Base-by-base conservation (phyloP, 768 basidiomycete species). In the Macrocybe gigantea region DNA sequence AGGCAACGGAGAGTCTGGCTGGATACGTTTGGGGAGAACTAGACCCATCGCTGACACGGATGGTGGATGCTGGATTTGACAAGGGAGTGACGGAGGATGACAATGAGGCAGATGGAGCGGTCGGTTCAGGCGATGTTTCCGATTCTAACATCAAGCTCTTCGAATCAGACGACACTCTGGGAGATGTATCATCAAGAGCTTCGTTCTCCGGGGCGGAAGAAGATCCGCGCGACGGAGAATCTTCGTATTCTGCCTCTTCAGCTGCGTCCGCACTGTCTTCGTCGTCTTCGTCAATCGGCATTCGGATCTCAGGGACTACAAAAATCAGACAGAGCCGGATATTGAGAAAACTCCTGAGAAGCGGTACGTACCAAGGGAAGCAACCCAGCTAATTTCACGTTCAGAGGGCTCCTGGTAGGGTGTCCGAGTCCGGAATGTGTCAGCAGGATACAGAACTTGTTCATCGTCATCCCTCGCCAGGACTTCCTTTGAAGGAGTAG, bases 341-440 rank as follows among this genome's bases (percentile, higher is more conserved):
- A 33, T 39, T 51, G 44, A 45, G 8, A 41, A n/a, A 29, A 36
- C 37, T 33, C 6, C 22, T 11, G 32, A 3, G 41, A 2, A 29
- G 5, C 5, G 38, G 37, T 38, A 68, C 79, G 55, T 56, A 87
- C 88, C 81, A 60, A 77, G 83, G 41, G 82, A 79, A 37, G 84
- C 86, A 34, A 87, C 70, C 88, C 88, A 91, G 57, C 88, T 91
- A 39, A 82, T 79, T 55, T 82, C 76, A 53, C 83, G 73, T 31
- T 80, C 78, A 31, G 64, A 71, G 42, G 66, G 70, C 43, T 76
- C 72, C 33, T 63, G 58, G 45, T 74, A 77, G n/a, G 75, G 72
- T 10, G 75, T 74, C 35, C 75, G 73, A 33, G 67, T 60, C 50
- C 73, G 68, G 51, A 71, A 67, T 10, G 73, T 76, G 55, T 82